Conservation (phyloP, 1,284 basidiomycete genomes). For the Microbotryomycetes sp. region DNA sequence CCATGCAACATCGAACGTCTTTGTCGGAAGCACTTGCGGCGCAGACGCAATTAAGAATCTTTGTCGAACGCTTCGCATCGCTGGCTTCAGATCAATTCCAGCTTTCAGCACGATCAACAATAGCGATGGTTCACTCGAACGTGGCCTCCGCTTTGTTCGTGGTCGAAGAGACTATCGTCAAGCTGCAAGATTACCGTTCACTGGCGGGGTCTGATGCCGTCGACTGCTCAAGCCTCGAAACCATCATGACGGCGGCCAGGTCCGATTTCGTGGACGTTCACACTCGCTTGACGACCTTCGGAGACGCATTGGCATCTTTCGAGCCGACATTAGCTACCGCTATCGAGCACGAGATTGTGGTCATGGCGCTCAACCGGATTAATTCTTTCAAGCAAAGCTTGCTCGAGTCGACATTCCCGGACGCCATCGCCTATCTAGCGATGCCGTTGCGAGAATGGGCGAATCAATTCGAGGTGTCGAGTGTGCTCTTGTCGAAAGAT, state of each 20-base stretch:
- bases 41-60: slow-evolving; percentile 8
- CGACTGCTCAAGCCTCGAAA: background rate
- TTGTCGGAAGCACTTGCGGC: slow-evolving; percentile 8
- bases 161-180: background rate
- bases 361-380: slow-evolving; percentile 6
- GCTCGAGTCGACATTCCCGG: background rate
- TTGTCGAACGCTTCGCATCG: slow-evolving; percentile 13
- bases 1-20: slow-evolving; percentile 22
- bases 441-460: slow-evolving; percentile 11
- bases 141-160: background rate
- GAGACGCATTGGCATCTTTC: slow-evolving; percentile 1
- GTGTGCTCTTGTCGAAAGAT: background rate
- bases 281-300: background rate
- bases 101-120: background rate
- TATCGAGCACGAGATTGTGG: slow-evolving; percentile 4
- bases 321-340: slow-evolving; percentile 10
- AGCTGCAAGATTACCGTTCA: background rate
- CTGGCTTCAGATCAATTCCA: background rate
- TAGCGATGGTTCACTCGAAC: background rate
- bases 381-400: background rate
- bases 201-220: background rate
- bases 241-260: background rate
- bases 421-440: slow-evolving; percentile 17
- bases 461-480: background rate
- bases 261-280: background rate